Evolutionary conservation across 306 rosid genomes (phyloP).

Genomic region (Crotalaria pallida): DNA sequence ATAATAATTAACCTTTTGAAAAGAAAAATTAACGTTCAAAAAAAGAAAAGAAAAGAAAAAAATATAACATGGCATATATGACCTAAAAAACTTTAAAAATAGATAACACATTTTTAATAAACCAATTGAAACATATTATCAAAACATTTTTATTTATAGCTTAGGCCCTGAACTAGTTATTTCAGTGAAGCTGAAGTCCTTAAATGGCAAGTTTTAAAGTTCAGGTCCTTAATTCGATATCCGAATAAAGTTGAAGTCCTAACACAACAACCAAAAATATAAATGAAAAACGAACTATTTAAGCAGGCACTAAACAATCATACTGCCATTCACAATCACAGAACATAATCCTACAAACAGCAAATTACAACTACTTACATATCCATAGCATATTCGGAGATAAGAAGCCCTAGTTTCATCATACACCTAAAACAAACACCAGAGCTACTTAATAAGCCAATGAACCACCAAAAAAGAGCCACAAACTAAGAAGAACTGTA

Average conservation of each 20-base stretch:
- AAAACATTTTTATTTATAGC: background rate
- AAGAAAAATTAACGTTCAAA: too few relatives aligned
- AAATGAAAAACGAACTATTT: background rate
- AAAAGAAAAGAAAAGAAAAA: too few relatives aligned
- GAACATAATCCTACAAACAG: background rate
- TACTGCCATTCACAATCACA: background rate
- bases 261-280: background rate
- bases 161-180: background rate
- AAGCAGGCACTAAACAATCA: background rate
- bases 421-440: background rate
- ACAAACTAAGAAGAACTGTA: background rate
- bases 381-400: background rate
- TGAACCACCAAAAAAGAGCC: background rate
- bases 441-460: background rate
- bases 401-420: constrained; percentile 1
- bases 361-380: background rate
- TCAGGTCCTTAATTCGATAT: background rate
- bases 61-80: background rate
- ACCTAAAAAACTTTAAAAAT: background rate
- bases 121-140: background rate
- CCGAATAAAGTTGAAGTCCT: background rate
- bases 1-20: too few relatives aligned
- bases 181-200: background rate
- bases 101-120: background rate
- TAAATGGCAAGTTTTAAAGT: background rate